Conservation (phyloP, 2,329 filamentous ascomycete genomes). For the Chalaropsis thielavioides region DNA sequence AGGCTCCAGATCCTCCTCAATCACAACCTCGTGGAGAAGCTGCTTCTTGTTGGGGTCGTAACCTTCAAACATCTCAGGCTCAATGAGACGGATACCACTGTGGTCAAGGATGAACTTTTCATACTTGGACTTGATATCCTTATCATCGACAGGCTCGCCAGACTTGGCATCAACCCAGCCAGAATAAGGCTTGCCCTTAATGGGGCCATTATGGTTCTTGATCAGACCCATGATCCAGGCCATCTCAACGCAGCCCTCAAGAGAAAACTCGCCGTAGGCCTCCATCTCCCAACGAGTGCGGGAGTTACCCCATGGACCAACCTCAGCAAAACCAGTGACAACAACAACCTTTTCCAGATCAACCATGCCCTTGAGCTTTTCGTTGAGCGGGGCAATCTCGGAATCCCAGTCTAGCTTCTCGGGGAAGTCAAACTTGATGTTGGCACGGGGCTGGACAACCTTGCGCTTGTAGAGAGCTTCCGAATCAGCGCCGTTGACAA, state of each 20-base stretch:
- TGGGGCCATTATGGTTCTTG: constrained; percentile 90
- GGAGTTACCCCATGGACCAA: constrained; percentile 97
- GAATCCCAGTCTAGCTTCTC: constrained; percentile 78
- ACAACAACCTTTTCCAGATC: constrained; percentile 97
- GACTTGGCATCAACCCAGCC: constrained; percentile 94
- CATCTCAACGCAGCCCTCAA: constrained; percentile 98
- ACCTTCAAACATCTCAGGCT: constrained; percentile 89
- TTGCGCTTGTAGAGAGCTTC: constrained; percentile 93
- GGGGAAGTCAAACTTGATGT: constrained; percentile 96
- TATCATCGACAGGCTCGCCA: constrained; percentile 90
- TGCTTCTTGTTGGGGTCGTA: constrained; percentile 99
- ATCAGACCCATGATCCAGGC: constrained; percentile 99
- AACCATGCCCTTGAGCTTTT: constrained; percentile 89
- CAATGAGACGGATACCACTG: constrained; percentile 91
- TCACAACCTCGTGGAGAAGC: constrained; percentile 91
- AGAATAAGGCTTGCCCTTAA: constrained; percentile 93
- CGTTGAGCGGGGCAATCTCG: constrained; percentile 79
- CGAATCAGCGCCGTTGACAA: constrained; percentile 85
- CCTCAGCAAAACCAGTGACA: constrained; percentile 88
- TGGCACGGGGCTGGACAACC: constrained; percentile 81
- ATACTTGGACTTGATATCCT: constrained; percentile 94
- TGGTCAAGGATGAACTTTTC: constrained; percentile 95
- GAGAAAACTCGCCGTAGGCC: constrained; percentile 85
- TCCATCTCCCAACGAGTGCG: constrained; percentile 99
- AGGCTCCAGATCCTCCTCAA: constrained; percentile 90